Evolutionary conservation across 352 stramenopile species (phyloP).

Genomic region (Pythium vanterpoolii): DNA sequence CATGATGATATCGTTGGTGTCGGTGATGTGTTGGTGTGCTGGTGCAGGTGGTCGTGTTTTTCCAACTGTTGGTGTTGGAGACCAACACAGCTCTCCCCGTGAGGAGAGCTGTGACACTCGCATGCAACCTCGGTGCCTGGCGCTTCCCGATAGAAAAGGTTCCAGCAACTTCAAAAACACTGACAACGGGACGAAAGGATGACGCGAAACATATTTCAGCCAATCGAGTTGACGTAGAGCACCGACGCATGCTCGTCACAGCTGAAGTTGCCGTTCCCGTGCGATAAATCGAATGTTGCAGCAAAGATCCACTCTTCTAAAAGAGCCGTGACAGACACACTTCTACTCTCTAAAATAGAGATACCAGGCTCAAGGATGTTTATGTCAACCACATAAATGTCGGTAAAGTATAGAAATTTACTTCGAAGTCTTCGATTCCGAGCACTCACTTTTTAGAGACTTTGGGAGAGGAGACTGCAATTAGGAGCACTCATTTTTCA

Average conservation of each 20-base stretch:
- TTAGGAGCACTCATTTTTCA: too few relatives aligned
- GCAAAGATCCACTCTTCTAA: conserved; percentile 19
- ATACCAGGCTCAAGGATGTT: neutral
- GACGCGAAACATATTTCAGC: conserved; percentile 12
- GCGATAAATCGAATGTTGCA: conserved; percentile 13
- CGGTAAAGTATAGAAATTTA: too few relatives aligned
- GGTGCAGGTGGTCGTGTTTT: conserved; percentile 1
- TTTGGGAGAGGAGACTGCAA: too few relatives aligned
- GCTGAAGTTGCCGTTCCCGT: conserved; percentile 16
- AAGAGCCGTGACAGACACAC: conserved; percentile 10
- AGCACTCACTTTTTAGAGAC: too few relatives aligned
- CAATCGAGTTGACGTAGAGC: conserved; percentile 5
- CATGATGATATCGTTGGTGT: neutral
- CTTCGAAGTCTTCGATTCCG: neutral
- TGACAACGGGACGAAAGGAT: neutral
- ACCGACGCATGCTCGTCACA: conserved; percentile 26
- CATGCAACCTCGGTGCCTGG: conserved; percentile 19
- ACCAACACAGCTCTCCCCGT: neutral
- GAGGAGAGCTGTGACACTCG: neutral
- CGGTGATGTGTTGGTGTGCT: conserved; percentile 1
- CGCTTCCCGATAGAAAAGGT: conserved; percentile 13
- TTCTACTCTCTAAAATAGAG: conserved; percentile 8
- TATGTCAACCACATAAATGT: conserved; percentile 11
- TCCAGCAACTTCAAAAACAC: conserved; percentile 23
- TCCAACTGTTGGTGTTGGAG: conserved; percentile 13